phyloP scores from a whole-genome alignment of 306 rosid species.

The Astragalus membranaceus region DNA sequence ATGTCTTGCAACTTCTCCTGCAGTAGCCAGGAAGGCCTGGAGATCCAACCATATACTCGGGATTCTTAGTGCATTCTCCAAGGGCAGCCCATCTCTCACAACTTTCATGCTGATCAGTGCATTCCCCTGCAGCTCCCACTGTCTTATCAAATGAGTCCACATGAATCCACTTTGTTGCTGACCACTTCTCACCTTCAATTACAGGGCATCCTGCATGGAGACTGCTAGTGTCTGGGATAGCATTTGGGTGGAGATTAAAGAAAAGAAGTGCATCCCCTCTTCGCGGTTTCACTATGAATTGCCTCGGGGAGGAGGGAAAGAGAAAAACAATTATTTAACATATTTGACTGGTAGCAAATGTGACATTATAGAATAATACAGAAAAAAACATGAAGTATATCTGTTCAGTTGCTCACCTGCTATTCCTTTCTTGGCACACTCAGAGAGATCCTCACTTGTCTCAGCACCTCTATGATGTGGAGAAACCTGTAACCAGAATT shows the following conservation, averaged over 20 bases:
- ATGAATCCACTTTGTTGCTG: conserved; percentile 97
- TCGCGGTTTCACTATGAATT: conserved; percentile 68
- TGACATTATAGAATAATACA: not conserved
- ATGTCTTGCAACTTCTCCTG: conserved; percentile 76
- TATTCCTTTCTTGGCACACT: conserved; percentile 84
- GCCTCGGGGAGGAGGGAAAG: conserved; percentile 3
- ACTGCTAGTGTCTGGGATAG: conserved; percentile 64
- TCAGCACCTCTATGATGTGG: conserved; percentile 43
- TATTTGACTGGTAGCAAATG: not conserved
- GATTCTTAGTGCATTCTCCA: conserved; percentile 83
- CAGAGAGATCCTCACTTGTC: conserved; percentile 56
- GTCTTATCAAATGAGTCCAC: conserved; percentile 75
- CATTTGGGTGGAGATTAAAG: conserved; percentile 79
- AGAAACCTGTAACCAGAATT: conserved; percentile 43
- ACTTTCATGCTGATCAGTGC: conserved; percentile 58
- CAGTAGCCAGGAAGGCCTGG: conserved; percentile 82
- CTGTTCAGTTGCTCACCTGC: conserved; percentile 51
- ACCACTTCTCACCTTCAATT: conserved; percentile 97
- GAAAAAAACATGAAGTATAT: not conserved
- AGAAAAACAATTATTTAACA: not conserved
- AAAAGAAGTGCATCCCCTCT: conserved; percentile 97
- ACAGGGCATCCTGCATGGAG: conserved; percentile 98
- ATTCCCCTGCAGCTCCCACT: conserved; percentile 46
- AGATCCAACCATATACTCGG: conserved; percentile 82
- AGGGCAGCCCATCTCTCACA: conserved; percentile 92